Base-by-base conservation (phyloP, 1,284 basidiomycete genomes). In the Cutaneotrichosporon cavernicola region DNA sequence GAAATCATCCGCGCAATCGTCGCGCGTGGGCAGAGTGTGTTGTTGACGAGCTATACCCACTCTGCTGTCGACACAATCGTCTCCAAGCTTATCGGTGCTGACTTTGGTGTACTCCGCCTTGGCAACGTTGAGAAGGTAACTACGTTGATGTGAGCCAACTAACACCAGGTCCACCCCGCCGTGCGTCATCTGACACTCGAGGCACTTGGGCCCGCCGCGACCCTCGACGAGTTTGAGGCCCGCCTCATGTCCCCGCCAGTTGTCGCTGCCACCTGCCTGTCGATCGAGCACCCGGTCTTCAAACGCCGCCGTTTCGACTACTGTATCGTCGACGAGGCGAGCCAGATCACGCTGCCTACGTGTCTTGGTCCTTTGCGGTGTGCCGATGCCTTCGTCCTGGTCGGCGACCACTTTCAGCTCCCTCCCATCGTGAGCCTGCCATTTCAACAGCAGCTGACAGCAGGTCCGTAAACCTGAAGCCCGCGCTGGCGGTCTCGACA, bases 321-420 rank as follows among this genome's bases (percentile, higher is more conserved):
- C 74, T 99, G 96, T 81, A 97, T 99, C 65, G 89, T 99, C 14
- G 97, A 99, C 71, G 97, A 99, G 77, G 97, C 96, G 0, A 97
- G 95, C 0, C 97, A 99, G 78, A 95, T 99, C 68, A 97, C 96
- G 0, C 80, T 99, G 3, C 97, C 97, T 0, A 95, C 94, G 0
- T 97, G 93, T 74, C 83, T 99, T 0, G 96, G 97, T 0, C 96
- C 97, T 0, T 82, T 99, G 7, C 87, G 94, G 0, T 92, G 89
- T 71, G 92, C 94, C 4, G 86, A 93, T 56, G 91, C 85, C 59
- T 99, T 98, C 69, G 87, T 99, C 1, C 88, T 99, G 9, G 94
- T 99, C 11, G 96, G 96, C 2, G 96, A 99, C 77, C 96, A 98
- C 79, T 92, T 90, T 81, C 97, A 99, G 76, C 86, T 99, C 2